Base-by-base conservation (phyloP, 2,329 filamentous ascomycete species). In the Hypomyces perniciosus region DNA sequence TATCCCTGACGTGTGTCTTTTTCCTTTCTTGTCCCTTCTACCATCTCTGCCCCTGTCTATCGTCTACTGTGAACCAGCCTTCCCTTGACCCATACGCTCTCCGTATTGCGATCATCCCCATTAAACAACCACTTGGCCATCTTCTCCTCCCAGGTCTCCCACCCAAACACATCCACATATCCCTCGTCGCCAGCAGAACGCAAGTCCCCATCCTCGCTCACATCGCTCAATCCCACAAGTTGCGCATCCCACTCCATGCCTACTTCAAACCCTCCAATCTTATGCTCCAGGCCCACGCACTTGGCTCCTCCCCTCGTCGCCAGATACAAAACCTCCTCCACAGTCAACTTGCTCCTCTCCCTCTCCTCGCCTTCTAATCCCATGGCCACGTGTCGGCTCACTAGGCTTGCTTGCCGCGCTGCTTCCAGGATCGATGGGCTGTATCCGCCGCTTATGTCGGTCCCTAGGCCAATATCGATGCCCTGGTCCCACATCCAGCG, bases 121-220 rank as follows among this genome's bases (percentile, higher is more conserved):
- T 82, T 87, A 70, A 88, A 99, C 54, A 97, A 75, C 93, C 93
- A 99, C 75, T 99, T 99, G 47, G 89, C 88, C 8, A 97, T 72
- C 62, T 76, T 81, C 62, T 97, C 89, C 37, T 86, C 81, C 89
- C 88, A 95, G n/a, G 64, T 80, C 77, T 97, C 92, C 80, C 85
- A 90, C 1, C 90, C 91, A 73, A 96, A 99, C 0, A 96, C 68
- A 68, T 96, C 90, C 0, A 96, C 89, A 43, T 84, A 83, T 0
- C 85, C 84, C 1, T 71, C 70, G 4, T 77, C 72, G 1, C 58
- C 60, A 4, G 43, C 53, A 20, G 57, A 45, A 0, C 58, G 54
- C 20, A 50, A 50, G 4, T 57, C 65, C 26, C 56, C 61, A 8
- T 60, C 60, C 1, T 61, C 52, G 5, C 50, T 44, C 1, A 81